Conservation (phyloP, 2,329 filamentous ascomycete species). For the Pseudophaeomoniella oleicola region DNA sequence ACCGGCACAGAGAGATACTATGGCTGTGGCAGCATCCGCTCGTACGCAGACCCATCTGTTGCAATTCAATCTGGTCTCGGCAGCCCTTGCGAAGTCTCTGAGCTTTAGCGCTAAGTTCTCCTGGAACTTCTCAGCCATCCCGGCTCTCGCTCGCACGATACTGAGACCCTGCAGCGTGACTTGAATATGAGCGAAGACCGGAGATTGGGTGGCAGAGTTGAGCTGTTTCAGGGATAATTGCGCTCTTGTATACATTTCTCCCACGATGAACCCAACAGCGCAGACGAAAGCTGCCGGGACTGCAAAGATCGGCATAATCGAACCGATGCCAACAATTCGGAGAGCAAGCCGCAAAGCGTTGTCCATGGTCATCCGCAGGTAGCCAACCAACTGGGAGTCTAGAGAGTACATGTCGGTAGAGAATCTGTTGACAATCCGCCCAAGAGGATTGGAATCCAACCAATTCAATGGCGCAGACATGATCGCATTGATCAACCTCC, state of each 20-base stretch:
- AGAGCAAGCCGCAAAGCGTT: slow-evolving; percentile 56
- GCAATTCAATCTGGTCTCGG: slow-evolving; percentile 38
- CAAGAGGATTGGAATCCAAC: slow-evolving; percentile 73
- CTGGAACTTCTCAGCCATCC: slow-evolving; percentile 34
- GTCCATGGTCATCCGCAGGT: slow-evolving; percentile 58
- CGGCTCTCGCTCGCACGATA: slow-evolving; percentile 36
- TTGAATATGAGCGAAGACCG: slow-evolving; percentile 42
- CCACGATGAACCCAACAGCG: slow-evolving; percentile 29
- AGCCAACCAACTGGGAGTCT: slow-evolving; percentile 67
- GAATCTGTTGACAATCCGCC: slow-evolving; percentile 79
- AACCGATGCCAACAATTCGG: slow-evolving; percentile 63
- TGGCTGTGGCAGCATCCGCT: slow-evolving; percentile 38
- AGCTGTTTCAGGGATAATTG: slow-evolving; percentile 33
- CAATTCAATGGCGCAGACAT: slow-evolving; percentile 41
- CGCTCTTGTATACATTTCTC: slow-evolving; percentile 37
- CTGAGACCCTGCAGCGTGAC: slow-evolving; percentile 37
- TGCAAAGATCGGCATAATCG: slow-evolving; percentile 60
- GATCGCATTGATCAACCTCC: slow-evolving; percentile 36
- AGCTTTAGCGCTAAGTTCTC: slow-evolving; percentile 37
- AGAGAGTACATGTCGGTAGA: slow-evolving; percentile 82
- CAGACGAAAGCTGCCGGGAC: slow-evolving; percentile 32
- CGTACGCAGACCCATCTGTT: slow-evolving; percentile 45
- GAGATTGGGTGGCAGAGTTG: slow-evolving; percentile 33
- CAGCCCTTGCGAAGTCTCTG: slow-evolving; percentile 30
- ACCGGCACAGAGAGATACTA: slow-evolving; percentile 37